Base-by-base conservation (phyloP, 768 basidiomycete species). In the Hirschioporus abietinus region DNA sequence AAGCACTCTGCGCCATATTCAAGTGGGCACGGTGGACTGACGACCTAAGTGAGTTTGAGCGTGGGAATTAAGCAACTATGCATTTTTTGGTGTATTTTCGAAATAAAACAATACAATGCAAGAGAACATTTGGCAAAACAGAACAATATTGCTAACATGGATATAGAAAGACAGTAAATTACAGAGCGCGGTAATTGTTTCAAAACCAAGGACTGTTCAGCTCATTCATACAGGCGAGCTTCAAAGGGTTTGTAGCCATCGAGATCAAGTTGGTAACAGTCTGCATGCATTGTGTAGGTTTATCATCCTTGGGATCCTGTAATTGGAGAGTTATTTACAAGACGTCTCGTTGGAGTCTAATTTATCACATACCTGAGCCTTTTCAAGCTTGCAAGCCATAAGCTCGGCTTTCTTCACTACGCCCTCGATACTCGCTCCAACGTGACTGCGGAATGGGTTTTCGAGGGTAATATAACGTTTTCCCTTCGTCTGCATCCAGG, bases 131-230 rank as follows among this genome's bases (percentile, higher is more conserved):
- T 52, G 12, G 20, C 42, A 52, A 30, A 52, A 10, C 42, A 52
- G 12, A 52, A 52, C 42, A 20, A 10, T 3, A 20, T 52, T 15
- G 42, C 1, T 52, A 24, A 30, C 30, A 30, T 2, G 8, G 12
- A 61, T 6, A 61, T 61, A 17, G 23, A 61, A 24, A 61, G 15
- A 61, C 24, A 25, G 12, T 34, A 18, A 1, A 34, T 2, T 61
- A 61, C 60, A 25, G 10, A 6, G 20, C 60, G 30, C 12, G 6
- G 9, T 18, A 35, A 17, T 63, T 9, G 42, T 12, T 60, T 76
- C 76, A 94, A 76, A 92, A 93, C 92, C 94, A 96, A 5, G 95
- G 91, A 70, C 90, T 84, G 72, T 89, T 95, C 27, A 86, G 81
- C 74, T 96, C 94, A 34, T 88, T 85, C 90, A 94, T 93, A 75